A percentile compares a stretch with the other conserved stretches of the same genome.
Conservation (phyloP, 257 asterid species). For the Solanum habrochaites region DNA sequence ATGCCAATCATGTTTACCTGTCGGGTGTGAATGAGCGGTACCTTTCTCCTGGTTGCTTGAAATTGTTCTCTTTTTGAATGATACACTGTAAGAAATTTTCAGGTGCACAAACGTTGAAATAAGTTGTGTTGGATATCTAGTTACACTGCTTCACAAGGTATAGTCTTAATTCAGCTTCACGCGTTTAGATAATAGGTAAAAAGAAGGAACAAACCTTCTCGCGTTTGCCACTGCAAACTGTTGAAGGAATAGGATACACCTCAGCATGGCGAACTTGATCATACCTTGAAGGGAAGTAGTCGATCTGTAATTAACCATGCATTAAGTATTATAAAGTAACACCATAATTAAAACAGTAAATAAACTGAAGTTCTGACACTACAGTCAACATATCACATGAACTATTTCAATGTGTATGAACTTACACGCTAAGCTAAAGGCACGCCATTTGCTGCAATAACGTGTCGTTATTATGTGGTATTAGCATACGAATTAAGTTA, state of each 20-base stretch:
- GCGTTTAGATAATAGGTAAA: neutral
- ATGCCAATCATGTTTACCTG: conserved; percentile 7
- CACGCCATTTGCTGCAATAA: neutral
- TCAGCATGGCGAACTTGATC: conserved; percentile 29
- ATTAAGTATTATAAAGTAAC: neutral
- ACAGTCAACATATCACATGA: neutral
- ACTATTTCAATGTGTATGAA: neutral
- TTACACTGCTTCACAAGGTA: neutral
- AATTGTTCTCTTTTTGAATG: conserved; percentile 21
- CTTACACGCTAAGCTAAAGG: neutral
- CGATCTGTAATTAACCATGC: conserved; percentile 4
- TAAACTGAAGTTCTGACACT: neutral
- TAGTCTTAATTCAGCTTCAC: neutral
- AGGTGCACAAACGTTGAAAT: neutral
- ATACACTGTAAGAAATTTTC: conserved; percentile 4
- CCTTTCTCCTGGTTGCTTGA: conserved; percentile 27
- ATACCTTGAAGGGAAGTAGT: conserved; percentile 29
- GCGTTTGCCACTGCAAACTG: conserved; percentile 15
- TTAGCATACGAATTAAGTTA: neutral
- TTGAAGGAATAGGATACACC: conserved; percentile 14
- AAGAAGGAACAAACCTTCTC: conserved; percentile 10
- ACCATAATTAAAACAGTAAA: neutral
- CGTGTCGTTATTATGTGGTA: neutral
- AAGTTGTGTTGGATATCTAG: neutral
- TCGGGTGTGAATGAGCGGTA: conserved; percentile 18